A percentile compares a stretch with the other conserved stretches of the same genome.
Conservation (phyloP, 2,329 filamentous ascomycete species). For the Rutstroemia sydowiana region DNA sequence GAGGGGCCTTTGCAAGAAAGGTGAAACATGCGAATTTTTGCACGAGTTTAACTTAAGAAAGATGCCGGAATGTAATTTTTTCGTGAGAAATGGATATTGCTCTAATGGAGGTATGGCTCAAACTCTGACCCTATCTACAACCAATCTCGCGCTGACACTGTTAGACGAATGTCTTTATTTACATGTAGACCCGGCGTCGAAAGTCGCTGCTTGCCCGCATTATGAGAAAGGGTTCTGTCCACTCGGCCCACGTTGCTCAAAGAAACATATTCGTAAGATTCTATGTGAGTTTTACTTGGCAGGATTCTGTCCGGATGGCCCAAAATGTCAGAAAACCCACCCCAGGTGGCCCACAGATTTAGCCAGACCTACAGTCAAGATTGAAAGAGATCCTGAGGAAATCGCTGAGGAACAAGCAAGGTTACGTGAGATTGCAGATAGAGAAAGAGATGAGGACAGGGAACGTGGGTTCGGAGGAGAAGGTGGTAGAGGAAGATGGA, state of each 20-base stretch:
- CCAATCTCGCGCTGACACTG: constrained; percentile 8
- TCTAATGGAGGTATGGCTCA: constrained; percentile 58
- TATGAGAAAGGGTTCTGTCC: constrained; percentile 95
- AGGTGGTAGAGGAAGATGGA: constrained; percentile 23
- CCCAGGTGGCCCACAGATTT: constrained; percentile 68
- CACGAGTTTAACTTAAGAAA: constrained; percentile 98
- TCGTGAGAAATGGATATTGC: constrained; percentile 87
- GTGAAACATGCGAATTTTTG: constrained; percentile 91
- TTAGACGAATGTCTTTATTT: constrained; percentile 86
- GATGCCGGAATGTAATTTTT: constrained; percentile 98
- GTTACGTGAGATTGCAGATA: constrained; percentile 44
- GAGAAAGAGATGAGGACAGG: constrained; percentile 44
- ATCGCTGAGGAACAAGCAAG: constrained; percentile 53
- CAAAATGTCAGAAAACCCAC: constrained; percentile 71
- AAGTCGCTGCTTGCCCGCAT: constrained; percentile 75
- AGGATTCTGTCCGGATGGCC: constrained; percentile 87
- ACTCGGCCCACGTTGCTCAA: constrained; percentile 76
- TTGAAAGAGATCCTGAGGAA: constrained; percentile 47
- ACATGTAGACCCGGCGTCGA: constrained; percentile 76
- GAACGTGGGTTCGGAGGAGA: constrained; percentile 27
- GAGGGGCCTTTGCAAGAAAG: constrained; percentile 95
- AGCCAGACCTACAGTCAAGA: constrained; percentile 67
- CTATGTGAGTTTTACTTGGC: constrained; percentile 82
- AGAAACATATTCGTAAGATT: constrained; percentile 78
- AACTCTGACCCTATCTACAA: not conserved